Conservation (phyloP, 805 yeast species). For the Saccharomycopsis selenospora region DNA sequence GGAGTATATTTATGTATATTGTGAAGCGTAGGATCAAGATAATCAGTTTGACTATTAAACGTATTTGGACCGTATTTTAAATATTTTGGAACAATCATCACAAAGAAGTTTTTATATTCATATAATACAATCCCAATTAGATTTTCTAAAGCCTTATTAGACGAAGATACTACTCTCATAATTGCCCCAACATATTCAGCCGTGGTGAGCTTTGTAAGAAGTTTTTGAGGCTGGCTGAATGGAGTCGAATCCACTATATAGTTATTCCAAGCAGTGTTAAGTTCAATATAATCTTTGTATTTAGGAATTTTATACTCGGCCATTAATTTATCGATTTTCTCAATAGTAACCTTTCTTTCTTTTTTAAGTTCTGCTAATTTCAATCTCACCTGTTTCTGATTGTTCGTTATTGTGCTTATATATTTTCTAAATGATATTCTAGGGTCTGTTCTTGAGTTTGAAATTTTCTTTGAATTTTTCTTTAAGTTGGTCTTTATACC, state of each 20-base stretch:
- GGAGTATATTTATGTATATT: background rate
- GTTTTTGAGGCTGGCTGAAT: constrained; percentile 3
- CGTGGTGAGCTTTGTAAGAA: constrained; percentile 14
- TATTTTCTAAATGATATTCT: constrained; percentile 8
- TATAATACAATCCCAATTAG: constrained; percentile 17
- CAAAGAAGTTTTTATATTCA: constrained; percentile 18
- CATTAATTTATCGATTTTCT: background rate
- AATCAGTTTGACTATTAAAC: constrained; percentile 4
- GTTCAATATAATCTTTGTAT: constrained; percentile 7
- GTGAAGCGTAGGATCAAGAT: constrained; percentile 1
- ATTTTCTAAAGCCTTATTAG: constrained; percentile 2
- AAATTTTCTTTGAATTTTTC: background rate
- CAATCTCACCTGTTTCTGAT: background rate
- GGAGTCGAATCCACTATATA: constrained; percentile 3
- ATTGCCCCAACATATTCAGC: constrained; percentile 19
- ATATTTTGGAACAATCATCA: constrained; percentile 13
- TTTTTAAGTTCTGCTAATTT: too few relatives aligned
- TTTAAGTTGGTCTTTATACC: too few relatives aligned
- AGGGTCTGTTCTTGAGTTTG: background rate
- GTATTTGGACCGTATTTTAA: constrained; percentile 7
- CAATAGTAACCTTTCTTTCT: too few relatives aligned
- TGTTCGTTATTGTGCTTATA: constrained; percentile 1
- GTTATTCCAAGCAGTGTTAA: constrained; percentile 14
- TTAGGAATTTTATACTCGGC: constrained; percentile 3
- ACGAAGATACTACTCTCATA: constrained; percentile 7